Evolutionary conservation across 768 basidiomycete species (phyloP), one percentile per base, ranked within the genome.

Genomic region (button mushroom (Agaricus bisporus)): DNA sequence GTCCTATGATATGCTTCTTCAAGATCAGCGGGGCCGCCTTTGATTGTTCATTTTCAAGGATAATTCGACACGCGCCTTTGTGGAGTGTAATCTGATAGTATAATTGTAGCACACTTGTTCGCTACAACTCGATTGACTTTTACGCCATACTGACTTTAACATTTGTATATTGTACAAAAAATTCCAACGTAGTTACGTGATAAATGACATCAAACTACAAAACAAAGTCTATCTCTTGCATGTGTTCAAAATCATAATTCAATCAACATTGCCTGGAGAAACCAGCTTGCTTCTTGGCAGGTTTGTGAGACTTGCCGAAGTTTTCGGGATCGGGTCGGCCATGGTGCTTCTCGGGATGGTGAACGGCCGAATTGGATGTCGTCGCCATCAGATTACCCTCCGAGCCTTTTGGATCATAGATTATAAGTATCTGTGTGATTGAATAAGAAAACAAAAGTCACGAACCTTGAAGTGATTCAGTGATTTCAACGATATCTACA

Each of bases 401-500:
- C 17, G 51, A 55, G 39, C 58, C 64, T 61, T 53, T 11, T 14
- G 52, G 26, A 35, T 38, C 3, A 32, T 28, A 41, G 38, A 25
- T n/a, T n/a, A n/a, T 18, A 29, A 11, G 17, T n/a, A 20, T 47
- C 22, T 22, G 22, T 22, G 41, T 41, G 8, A 29, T 17, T 11
- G 3, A 37, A 18, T 4, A 8, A 58, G 45, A 29, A 41, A 51
- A 17, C 44, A 28, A 32, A 43, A 39, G n/a, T 42, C 12, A 44
- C 73, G 52, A 54, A 76, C 77, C 68, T 66, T 72, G 72, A 35
- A 81, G 69, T 11, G 65, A 63, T 62, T 79, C 76, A 3, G 77
- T 75, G 49, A 73, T 67, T 43, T 76, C 70, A 17, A 82, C 56
- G 15, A 81, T 71, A 58, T 81, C 81, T n/a, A 68, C 60, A 36